A percentile compares a stretch with the other conserved stretches of the same genome.
Evolutionary conservation across 768 basidiomycete genomes (phyloP).

Genomic region (Suillus occidentalis): DNA sequence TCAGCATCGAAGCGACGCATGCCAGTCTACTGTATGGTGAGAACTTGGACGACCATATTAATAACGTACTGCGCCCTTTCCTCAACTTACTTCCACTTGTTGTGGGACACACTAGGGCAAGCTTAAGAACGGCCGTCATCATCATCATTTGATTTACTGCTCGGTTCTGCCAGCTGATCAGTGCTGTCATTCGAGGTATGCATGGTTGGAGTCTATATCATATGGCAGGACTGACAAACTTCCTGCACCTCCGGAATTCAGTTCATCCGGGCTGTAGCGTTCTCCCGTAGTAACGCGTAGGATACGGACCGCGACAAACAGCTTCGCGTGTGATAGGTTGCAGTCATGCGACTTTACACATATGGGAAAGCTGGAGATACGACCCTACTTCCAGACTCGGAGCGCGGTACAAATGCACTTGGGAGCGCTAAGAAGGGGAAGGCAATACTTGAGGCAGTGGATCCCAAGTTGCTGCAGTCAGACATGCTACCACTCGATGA

Average conservation of each 20-base stretch:
- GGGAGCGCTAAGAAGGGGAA: constrained; percentile 6
- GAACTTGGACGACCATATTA: neutral
- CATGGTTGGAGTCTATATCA: neutral
- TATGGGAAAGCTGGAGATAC: constrained; percentile 5
- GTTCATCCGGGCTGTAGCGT: neutral
- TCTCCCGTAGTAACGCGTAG: neutral
- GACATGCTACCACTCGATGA: constrained; percentile 6
- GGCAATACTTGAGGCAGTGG: neutral
- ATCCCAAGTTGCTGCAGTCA: neutral
- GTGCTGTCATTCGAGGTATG: neutral
- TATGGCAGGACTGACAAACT: neutral
- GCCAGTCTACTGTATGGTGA: neutral
- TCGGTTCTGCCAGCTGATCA: neutral
- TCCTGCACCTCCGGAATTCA: neutral
- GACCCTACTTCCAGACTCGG: neutral
- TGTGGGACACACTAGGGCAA: neutral
- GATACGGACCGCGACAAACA: no score
- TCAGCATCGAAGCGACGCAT: no score
- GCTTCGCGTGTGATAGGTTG: constrained; percentile 1
- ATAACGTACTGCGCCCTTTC: neutral
- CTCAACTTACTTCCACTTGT: neutral
- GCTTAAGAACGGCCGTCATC: neutral
- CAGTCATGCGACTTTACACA: neutral
- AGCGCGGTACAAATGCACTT: constrained; percentile 2
- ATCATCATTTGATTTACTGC: neutral